Percentiles rank a stretch among this genome's conserved stretches.
Evolutionary conservation across 495 filamentous ascomycete genomes (phyloP).

Genomic region (Penicillium manginii): DNA sequence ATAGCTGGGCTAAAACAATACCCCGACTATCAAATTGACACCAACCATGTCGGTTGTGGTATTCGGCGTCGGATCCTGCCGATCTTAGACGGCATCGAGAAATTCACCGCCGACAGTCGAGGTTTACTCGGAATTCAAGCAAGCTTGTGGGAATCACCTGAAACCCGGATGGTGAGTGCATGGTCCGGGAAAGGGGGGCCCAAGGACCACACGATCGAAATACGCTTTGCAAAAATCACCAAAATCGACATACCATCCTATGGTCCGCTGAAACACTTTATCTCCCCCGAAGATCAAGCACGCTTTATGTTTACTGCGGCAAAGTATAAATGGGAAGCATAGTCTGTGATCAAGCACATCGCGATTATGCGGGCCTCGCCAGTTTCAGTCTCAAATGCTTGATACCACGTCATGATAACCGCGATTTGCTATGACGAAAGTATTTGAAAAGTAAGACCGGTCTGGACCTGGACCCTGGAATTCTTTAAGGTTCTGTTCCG

Average conservation of each 20-base stretch:
- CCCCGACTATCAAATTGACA: slow-evolving; percentile 79
- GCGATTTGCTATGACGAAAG: not conserved
- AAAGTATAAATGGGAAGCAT: slow-evolving; percentile 47
- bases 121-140: slow-evolving; percentile 66
- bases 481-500: not conserved
- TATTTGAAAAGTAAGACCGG: not conserved
- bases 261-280: slow-evolving; percentile 4
- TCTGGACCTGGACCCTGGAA: not conserved
- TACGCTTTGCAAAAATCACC: slow-evolving; percentile 36
- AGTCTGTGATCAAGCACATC: not conserved
- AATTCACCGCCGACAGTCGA: slow-evolving; percentile 67
- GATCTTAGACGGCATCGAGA: slow-evolving; percentile 67
- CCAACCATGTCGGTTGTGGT: slow-evolving; percentile 77
- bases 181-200: slow-evolving; percentile 32
- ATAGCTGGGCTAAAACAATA: slow-evolving; percentile 61
- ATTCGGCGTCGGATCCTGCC: slow-evolving; percentile 68
- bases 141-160: not conserved
- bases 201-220: slow-evolving; percentile 33
- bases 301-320: slow-evolving; percentile 44
- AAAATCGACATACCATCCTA: slow-evolving; percentile 24
- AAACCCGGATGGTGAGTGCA: slow-evolving; percentile 11
- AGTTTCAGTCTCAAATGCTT: not conserved
- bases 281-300: slow-evolving; percentile 38
- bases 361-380: not conserved
- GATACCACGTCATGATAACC: not conserved